Conservation (phyloP, 768 basidiomycete species). For the Naganishia friedmannii region DNA sequence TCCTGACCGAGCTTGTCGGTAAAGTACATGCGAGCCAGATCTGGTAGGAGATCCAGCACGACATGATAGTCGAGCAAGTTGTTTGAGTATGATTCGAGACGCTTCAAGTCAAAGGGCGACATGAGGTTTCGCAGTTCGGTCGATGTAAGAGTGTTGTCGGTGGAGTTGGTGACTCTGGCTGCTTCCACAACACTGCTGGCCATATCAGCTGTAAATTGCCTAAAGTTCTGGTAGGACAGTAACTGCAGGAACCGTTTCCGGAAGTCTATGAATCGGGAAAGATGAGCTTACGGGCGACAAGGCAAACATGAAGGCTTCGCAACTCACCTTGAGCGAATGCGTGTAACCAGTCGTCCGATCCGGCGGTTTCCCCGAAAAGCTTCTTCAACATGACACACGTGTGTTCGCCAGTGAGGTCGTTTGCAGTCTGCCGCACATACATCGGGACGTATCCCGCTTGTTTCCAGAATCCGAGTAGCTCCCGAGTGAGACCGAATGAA, state of each 20-base stretch:
- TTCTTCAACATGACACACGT: conserved; percentile 92
- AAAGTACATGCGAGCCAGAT: conserved; percentile 78
- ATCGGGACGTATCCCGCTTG: conserved; percentile 84
- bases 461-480: conserved; percentile 93
- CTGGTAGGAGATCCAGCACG: conserved; percentile 84
- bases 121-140: conserved; percentile 64
- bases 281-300: neutral
- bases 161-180: conserved; percentile 56
- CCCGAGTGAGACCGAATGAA: conserved; percentile 87
- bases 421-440: conserved; percentile 87
- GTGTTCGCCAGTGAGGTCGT: conserved; percentile 94
- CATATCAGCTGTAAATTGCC: conserved; percentile 84
- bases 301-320: neutral
- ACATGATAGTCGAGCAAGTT: conserved; percentile 91
- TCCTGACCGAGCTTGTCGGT: conserved; percentile 62
- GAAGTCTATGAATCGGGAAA: conserved; percentile 67
- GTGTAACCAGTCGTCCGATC: conserved; percentile 71
- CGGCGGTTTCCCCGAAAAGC: conserved; percentile 62
- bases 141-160: conserved; percentile 47
- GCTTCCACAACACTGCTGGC: conserved; percentile 86
- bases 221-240: conserved; percentile 81
- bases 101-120: conserved; percentile 91
- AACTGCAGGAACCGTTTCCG: conserved; percentile 81
- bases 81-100: conserved; percentile 90
- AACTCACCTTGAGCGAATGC: conserved; percentile 66